Percentiles rank a stretch among this genome's conserved stretches.
These are phyloP conservation scores for Mycosarcoma mackinlayi DNA, from an alignment of 1,284 basidiomycete species.

Conservation along the genomic window DNA sequence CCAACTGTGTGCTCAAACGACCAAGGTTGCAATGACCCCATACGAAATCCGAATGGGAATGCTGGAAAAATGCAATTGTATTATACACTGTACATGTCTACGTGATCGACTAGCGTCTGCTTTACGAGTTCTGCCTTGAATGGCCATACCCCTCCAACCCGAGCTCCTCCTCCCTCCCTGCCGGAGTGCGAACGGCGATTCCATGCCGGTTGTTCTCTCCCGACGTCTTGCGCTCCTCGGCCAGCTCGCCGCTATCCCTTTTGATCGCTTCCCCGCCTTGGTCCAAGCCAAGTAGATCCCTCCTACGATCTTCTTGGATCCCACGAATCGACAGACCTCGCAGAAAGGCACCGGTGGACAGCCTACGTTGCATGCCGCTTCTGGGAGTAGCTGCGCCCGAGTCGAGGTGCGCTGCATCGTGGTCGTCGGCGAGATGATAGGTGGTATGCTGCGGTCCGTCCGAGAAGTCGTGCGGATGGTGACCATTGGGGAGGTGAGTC, in stretches of 20 bases:
- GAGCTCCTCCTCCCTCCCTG: conserved; percentile 41
- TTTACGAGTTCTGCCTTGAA: conserved; percentile 17
- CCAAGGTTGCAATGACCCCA: conserved; percentile 12
- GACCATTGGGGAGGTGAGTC: conserved; percentile 20
- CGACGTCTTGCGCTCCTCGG: conserved; percentile 8
- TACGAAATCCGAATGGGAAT: no score
- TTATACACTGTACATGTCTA: background rate
- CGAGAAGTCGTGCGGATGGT: conserved; percentile 40
- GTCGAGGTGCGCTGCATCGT: conserved; percentile 28
- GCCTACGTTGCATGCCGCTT: conserved; percentile 39
- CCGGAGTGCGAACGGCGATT: conserved; percentile 29
- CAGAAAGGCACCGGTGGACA: conserved; percentile 61
- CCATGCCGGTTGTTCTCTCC: conserved; percentile 31
- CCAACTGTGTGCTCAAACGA: conserved; percentile 28
- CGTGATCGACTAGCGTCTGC: background rate
- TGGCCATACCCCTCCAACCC: conserved; percentile 46
- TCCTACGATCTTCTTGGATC: conserved; percentile 55
- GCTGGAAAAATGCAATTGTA: conserved; percentile 24
- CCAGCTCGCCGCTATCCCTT: conserved; percentile 7
- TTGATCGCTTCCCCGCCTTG: conserved; percentile 13
- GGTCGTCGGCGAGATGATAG: conserved; percentile 47
- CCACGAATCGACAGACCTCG: conserved; percentile 34
- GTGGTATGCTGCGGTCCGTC: conserved; percentile 47
- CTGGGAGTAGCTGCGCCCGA: conserved; percentile 33
- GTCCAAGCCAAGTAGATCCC: conserved; percentile 48